Conservation (phyloP, 192 early-diverging fungal species). For the Anaeromyces robustus region DNA sequence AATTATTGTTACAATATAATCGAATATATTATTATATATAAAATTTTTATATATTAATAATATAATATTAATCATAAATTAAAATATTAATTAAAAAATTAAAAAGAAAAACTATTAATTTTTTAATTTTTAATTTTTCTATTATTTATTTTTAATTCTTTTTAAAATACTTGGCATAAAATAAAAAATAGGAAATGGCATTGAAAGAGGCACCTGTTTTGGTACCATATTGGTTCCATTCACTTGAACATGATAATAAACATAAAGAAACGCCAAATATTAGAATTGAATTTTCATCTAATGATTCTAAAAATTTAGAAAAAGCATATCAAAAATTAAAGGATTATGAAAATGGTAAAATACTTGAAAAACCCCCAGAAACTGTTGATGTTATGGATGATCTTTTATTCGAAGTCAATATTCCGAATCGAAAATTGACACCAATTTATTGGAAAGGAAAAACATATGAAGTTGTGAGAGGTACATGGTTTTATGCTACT, state of each 20-base stretch:
- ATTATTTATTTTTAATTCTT: too few relatives aligned
- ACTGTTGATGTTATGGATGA: not conserved
- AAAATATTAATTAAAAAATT: too few relatives aligned
- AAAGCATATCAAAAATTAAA: not conserved
- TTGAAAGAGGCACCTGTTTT: not conserved
- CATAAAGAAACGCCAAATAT: not conserved
- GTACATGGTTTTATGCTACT: slow-evolving; percentile 62
- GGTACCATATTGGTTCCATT: not conserved
- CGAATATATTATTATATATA: too few relatives aligned
- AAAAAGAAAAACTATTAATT: too few relatives aligned
- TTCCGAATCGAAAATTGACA: not conserved
- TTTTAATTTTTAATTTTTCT: too few relatives aligned
- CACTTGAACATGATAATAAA: not conserved
- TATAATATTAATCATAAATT: too few relatives aligned
- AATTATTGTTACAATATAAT: too few relatives aligned
- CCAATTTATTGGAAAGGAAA: slow-evolving; percentile 71
- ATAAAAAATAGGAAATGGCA: too few relatives aligned
- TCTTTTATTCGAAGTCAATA: not conserved
- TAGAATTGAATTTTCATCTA: not conserved
- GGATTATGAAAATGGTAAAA: not conserved
- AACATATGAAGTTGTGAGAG: slow-evolving; percentile 60
- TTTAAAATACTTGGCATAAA: too few relatives aligned
- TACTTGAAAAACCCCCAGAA: not conserved
- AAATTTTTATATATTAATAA: too few relatives aligned
- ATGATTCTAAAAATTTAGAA: not conserved